Evolutionary conservation across 495 filamentous ascomycete genomes (phyloP).

Genomic region (Lepidopterella palustris): DNA sequence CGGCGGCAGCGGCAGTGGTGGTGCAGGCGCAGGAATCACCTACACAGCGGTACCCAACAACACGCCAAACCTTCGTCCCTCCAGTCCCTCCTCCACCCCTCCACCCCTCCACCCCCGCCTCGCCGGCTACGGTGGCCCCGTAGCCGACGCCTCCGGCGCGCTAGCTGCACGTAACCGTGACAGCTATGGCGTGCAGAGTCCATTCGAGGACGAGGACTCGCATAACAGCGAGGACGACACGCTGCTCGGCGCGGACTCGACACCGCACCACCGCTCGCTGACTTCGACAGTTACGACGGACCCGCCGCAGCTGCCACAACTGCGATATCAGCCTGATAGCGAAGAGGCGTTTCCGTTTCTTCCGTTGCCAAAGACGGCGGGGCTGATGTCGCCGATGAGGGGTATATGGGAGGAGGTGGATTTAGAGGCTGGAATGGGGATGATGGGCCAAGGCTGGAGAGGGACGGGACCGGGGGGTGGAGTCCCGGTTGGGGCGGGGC

Average conservation of each 20-base stretch:
- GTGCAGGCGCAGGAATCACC: conserved; percentile 2
- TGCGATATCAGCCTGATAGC: not conserved
- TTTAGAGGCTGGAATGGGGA: not conserved
- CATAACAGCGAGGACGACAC: too few relatives aligned
- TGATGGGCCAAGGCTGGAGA: not conserved
- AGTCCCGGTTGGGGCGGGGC: not conserved
- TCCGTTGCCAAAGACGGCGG: not conserved
- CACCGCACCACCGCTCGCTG: not conserved
- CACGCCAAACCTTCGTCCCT: too few relatives aligned
- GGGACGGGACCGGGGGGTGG: too few relatives aligned
- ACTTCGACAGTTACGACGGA: not conserved
- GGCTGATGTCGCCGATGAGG: not conserved
- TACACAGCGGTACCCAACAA: too few relatives aligned
- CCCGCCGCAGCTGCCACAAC: not conserved
- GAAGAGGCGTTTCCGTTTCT: not conserved
- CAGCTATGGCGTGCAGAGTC: not conserved
- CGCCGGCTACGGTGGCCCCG: not conserved
- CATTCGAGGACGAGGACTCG: too few relatives aligned
- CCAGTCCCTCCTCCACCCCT: not conserved
- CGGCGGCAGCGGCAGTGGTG: conserved; percentile 1
- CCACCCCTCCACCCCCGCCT: not conserved
- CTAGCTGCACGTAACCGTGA: not conserved
- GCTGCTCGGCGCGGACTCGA: not conserved
- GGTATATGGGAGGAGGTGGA: not conserved
- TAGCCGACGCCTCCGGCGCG: not conserved